A percentile compares a stretch with the other conserved stretches of the same genome.
These are phyloP conservation scores for Eucalyptus marginata DNA, from an alignment of 345 rosid genomes.

Conservation along the genomic window DNA sequence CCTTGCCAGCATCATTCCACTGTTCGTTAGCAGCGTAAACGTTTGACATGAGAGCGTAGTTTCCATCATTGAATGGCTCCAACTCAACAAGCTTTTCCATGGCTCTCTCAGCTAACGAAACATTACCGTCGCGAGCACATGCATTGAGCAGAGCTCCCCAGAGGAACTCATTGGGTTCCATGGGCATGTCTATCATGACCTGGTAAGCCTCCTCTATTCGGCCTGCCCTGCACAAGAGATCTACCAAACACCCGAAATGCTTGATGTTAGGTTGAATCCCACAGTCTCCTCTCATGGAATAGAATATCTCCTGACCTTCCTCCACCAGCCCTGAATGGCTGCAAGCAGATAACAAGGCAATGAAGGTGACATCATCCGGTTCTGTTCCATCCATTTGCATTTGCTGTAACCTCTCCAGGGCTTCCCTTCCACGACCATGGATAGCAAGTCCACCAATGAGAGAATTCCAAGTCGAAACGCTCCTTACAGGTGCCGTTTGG, in stretches of 20 bases:
- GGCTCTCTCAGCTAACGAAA: not conserved
- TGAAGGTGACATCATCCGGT: conserved; percentile 51
- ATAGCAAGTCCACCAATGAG: conserved; percentile 51
- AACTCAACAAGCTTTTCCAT: not conserved
- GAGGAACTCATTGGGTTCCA: conserved; percentile 22
- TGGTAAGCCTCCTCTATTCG: conserved; percentile 45
- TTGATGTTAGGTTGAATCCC: conserved; percentile 42
- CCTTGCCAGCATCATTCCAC: not conserved
- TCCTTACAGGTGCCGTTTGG: conserved; percentile 20
- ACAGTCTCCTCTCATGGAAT: conserved; percentile 24
- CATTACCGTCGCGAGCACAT: not conserved
- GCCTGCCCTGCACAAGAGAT: conserved; percentile 68
- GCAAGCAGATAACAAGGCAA: conserved; percentile 51
- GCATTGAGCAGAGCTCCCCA: conserved; percentile 47
- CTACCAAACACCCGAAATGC: conserved; percentile 55
- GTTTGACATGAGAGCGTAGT: not conserved
- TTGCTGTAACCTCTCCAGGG: conserved; percentile 33
- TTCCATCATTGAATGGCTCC: not conserved
- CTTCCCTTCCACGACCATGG: conserved; percentile 38
- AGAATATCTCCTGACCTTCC: conserved; percentile 24
- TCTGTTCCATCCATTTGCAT: conserved; percentile 20
- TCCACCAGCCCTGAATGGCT: conserved; percentile 43
- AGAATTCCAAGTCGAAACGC: conserved; percentile 58
- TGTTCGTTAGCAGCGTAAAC: not conserved
- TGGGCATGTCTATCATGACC: conserved; percentile 29